Base-by-base conservation (phyloP, 208 protist species). In the Trypanosoma mega region DNA sequence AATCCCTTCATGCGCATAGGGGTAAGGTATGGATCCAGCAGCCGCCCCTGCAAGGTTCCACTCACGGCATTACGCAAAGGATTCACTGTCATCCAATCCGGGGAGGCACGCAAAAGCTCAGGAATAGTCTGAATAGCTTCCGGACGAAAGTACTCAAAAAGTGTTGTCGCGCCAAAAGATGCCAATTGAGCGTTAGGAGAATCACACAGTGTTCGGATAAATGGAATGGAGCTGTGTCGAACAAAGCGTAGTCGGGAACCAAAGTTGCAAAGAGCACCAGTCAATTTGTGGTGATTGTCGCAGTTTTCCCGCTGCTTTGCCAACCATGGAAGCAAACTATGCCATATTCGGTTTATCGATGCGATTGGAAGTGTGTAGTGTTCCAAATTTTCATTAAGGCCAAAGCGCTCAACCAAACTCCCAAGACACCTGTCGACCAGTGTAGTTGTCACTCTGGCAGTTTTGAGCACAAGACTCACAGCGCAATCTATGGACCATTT, bases 141-240 rank as follows among this genome's bases (percentile, higher is more conserved):
- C 16, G 52, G 29, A 12, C 29, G 51, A 45, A 61, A 68, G 52
- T 61, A 54, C 29, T 43, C 27, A 6, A 68, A 20, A 31, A 68
- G 26, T 11, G 29, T 54, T 36, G 6, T 54, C 6, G 55, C 12
- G 21, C 12, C 62, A 59, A n/a, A 61, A 7, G 31, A n/a, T 18
- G 20, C 27, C 34, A 45, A 14, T 16, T 1, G 1, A 9, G 2
- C 11, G 3, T 21, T 8, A 31, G 18, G n/a, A 16, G 8, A 8
- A 9, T 68, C 20, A 37, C 51, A 54, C 20, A 59, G 8, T 27
- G n/a, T 45, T 24, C 36, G 24, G 14, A 68, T 30, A 39, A 59
- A 68, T 11, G 8, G 18, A 12, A 55, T 7, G 2, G 44, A 18
- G 21, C 1, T 30, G 2, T 60, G 45, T 7, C 5, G 14, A 24